Base-by-base conservation (phyloP, 1,284 basidiomycete genomes). In the Leucoagaricus sp. region DNA sequence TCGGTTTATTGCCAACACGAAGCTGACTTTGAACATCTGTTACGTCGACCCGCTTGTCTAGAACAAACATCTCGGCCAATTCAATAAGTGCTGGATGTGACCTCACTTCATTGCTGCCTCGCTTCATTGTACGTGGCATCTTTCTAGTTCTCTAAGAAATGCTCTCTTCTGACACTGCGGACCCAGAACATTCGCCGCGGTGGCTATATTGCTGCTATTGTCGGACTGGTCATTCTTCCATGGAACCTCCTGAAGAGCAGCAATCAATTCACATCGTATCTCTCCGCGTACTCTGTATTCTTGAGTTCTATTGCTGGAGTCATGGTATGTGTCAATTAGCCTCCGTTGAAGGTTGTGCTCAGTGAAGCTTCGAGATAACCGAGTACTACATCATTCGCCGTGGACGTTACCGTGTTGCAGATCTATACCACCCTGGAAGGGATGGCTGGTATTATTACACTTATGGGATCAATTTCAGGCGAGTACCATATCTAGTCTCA, bases 81-180 rank as follows among this genome's bases (percentile, higher is more conserved):
- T 89, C 88, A 3, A 84, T 94, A 62, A 88, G 85, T 34, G 92
- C 92, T 4, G 91, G 93, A 5, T 92, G 91, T 65, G 93, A 95
- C 72, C 73, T 94, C 61, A 93, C 92, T 0, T 86, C 91, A 2
- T 78, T 94, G 33, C 77, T 85, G 63, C 91, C 93, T 55, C 85
- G 87, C 28, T 94, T 85, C 74, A 86, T 95, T 67, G 84, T 84
- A 61, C 28, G 79, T 73, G 31, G 8, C 17, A 23, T 26, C 34
- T 38, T 48, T 33, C 10, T 26, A 28, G 26, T 13, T 46, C 8
- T 19, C 25, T 17, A 10, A 42, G 19, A 49, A 15, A n/a, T 12
- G 10, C n/a, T 42, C 4, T 15, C 17, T 28, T 45, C 19, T 38
- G 41, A 53, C 53, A 28, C 3, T n/a, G 36, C 49, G 36, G 21